A percentile compares a stretch with the other conserved stretches of the same genome.
phyloP scores from a whole-genome alignment of 495 filamentous ascomycete species.

The Talaromyces wortmannii region DNA sequence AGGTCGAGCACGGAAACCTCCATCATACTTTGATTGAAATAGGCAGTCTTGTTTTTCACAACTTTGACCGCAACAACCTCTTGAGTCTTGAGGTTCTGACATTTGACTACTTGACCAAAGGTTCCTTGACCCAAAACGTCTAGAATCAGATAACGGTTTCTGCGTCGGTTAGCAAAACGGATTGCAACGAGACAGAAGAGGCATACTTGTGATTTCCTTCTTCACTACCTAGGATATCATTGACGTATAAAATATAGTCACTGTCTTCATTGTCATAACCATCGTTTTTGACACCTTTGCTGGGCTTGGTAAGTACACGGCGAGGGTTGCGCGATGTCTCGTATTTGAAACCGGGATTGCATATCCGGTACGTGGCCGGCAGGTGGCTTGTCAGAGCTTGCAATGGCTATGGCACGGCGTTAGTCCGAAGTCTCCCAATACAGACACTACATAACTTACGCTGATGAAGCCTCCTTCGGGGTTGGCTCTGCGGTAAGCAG shows the following conservation, averaged over 20 bases:
- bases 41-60: conserved; percentile 97
- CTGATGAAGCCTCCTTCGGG: conserved; percentile 99
- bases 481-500: conserved; percentile 85
- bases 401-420: conserved; percentile 56
- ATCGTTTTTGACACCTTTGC: conserved; percentile 98
- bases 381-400: conserved; percentile 94
- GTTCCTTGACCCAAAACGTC: conserved; percentile 98
- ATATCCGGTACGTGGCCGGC: conserved; percentile 94
- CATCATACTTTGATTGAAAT: conserved; percentile 99
- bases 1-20: conserved; percentile 97
- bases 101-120: conserved; percentile 99
- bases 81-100: conserved; percentile 95
- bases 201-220: conserved; percentile 93
- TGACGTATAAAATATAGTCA: conserved; percentile 98
- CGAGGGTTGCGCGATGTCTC: conserved; percentile 98
- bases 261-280: conserved; percentile 99
- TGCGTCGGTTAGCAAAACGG: conserved; percentile 22
- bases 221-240: conserved; percentile 96
- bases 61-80: conserved; percentile 99
- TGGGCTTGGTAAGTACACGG: conserved; percentile 96
- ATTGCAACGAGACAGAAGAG: background rate
- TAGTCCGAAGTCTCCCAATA: background rate
- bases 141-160: conserved; percentile 95
- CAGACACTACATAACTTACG: conserved; percentile 46
- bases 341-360: conserved; percentile 97